Conservation (phyloP, 148 eudicot genomes). For the Selenicereus undatus region DNA sequence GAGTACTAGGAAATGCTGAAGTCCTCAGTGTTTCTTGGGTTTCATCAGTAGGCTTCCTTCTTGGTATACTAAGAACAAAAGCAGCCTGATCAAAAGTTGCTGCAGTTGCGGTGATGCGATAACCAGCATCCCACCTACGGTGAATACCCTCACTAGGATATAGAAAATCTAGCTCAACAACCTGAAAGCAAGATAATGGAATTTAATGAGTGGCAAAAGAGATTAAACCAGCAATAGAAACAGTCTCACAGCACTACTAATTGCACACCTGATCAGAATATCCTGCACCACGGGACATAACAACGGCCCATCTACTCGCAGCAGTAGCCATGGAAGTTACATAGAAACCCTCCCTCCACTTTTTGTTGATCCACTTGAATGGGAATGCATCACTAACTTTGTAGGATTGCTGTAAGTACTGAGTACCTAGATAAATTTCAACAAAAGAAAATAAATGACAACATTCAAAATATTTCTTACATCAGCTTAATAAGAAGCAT, state of each 20-base stretch:
- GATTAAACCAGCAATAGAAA: neutral
- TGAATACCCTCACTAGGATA: slow-evolving; percentile 99
- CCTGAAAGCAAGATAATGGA: slow-evolving; percentile 38
- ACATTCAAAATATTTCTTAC: neutral
- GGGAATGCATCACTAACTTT: slow-evolving; percentile 97
- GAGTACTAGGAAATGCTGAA: slow-evolving; percentile 87
- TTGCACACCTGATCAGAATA: slow-evolving; percentile 67
- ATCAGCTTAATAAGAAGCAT: neutral
- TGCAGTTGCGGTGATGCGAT: slow-evolving; percentile 85
- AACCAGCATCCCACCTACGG: slow-evolving; percentile 85
- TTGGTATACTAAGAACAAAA: slow-evolving; percentile 71
- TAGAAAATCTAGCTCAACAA: slow-evolving; percentile 90
- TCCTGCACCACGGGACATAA: slow-evolving; percentile 96
- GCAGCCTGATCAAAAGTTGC: slow-evolving; percentile 91
- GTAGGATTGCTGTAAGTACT: slow-evolving; percentile 82
- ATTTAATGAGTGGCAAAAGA: neutral
- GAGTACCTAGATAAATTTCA: slow-evolving; percentile 52
- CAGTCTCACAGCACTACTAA: neutral
- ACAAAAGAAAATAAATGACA: neutral
- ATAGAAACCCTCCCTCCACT: slow-evolving; percentile 90
- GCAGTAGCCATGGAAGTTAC: slow-evolving; percentile 97
- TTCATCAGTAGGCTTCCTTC: slow-evolving; percentile 77
- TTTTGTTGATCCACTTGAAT: slow-evolving; percentile 91
- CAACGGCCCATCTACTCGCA: slow-evolving; percentile 85
- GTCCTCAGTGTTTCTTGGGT: slow-evolving; percentile 97